These are phyloP conservation scores for Cardamine resedifolia DNA, from an alignment of 345 rosid species.

Conservation along the genomic window DNA sequence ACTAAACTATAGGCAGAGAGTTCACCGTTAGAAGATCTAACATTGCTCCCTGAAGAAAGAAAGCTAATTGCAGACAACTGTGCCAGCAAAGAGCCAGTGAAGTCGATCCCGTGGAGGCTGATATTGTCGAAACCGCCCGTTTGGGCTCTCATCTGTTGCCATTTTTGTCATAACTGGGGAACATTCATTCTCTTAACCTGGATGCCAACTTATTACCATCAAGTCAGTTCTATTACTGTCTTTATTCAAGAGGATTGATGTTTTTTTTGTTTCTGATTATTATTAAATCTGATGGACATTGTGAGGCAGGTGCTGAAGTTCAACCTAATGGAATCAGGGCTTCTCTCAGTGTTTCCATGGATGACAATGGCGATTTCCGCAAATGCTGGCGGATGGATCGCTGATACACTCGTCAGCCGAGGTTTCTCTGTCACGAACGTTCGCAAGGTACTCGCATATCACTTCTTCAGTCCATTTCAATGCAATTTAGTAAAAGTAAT, in stretches of 20 bases:
- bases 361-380: slow-evolving; percentile 96
- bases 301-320: slow-evolving; percentile 71
- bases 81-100: slow-evolving; percentile 65
- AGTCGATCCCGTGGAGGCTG: slow-evolving; percentile 76
- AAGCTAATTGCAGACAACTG: slow-evolving; percentile 55
- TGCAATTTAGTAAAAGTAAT: background rate
- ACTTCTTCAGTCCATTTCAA: slow-evolving; percentile 12
- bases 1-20: slow-evolving; percentile 63
- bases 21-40: slow-evolving; percentile 78
- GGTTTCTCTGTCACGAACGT: slow-evolving; percentile 80
- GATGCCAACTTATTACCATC: slow-evolving; percentile 97
- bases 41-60: slow-evolving; percentile 68
- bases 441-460: slow-evolving; percentile 62
- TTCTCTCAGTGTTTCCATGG: slow-evolving; percentile 85
- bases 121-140: slow-evolving; percentile 88
- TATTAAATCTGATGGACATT: slow-evolving; percentile 3
- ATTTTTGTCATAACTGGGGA: slow-evolving; percentile 96
- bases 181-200: slow-evolving; percentile 92
- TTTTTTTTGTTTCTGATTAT: background rate
- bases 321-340: slow-evolving; percentile 88
- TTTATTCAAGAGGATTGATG: background rate
- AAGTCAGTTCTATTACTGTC: slow-evolving; percentile 47
- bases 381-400: slow-evolving; percentile 95
- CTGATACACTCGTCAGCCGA: slow-evolving; percentile 83
- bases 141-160: slow-evolving; percentile 81